Evolutionary conservation across 345 rosid species (phyloP).

Genomic region (Corymbia maculata): DNA sequence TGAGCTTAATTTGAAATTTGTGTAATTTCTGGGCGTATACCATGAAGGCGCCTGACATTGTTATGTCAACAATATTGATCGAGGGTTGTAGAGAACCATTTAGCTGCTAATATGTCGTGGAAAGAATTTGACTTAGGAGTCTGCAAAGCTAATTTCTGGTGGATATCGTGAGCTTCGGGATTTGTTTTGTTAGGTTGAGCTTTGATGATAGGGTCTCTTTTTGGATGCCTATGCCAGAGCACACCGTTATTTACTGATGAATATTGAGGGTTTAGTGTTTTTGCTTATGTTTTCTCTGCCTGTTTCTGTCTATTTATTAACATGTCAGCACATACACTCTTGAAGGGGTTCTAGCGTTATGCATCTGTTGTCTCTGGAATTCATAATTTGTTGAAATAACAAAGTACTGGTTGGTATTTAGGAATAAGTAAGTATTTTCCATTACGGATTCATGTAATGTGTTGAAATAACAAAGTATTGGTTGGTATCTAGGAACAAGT

Average conservation of each 20-base stretch:
- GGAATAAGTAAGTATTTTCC: not conserved
- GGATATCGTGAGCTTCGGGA: not conserved
- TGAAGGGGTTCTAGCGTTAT: not conserved
- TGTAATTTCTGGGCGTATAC: not conserved
- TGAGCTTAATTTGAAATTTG: not conserved
- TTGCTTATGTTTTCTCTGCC: not conserved
- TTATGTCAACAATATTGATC: not conserved
- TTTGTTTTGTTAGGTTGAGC: not conserved
- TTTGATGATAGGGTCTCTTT: not conserved
- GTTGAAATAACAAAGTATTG: not conserved
- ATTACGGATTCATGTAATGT: not conserved
- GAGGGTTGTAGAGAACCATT: not conserved
- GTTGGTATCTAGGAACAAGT: not conserved
- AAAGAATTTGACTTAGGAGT: not conserved
- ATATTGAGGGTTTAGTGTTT: not conserved
- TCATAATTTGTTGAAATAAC: not conserved
- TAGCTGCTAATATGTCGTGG: not conserved
- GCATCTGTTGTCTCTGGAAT: not conserved
- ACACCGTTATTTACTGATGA: not conserved
- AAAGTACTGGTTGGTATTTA: not conserved
- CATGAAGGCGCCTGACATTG: not conserved
- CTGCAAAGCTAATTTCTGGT: not conserved
- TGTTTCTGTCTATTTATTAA: not conserved
- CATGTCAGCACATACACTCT: not conserved
- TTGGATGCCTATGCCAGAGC: not conserved